Evolutionary conservation across 2,329 filamentous ascomycete genomes (phyloP), one percentile per base, ranked within the genome.

Genomic region (Elsinoe arachidis): DNA sequence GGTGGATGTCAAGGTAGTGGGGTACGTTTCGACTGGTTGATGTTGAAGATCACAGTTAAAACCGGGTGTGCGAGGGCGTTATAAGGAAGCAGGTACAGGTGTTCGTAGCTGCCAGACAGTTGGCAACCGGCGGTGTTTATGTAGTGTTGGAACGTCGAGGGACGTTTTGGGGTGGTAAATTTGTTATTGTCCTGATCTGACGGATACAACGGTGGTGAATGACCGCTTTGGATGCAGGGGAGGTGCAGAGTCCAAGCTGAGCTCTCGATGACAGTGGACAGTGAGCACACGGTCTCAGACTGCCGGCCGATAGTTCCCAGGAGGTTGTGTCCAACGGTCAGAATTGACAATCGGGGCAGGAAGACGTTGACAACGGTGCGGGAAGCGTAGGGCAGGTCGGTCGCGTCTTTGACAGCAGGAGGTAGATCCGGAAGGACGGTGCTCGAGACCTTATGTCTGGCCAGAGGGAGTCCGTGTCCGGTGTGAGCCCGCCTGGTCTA

Each of bases 21-120:
- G 33, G 43, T 56, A 56, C 54, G 54, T 56, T 56, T 56, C 54
- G 54, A 56, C 54, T 55, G 53, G 53, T 44, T 47, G 54, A 26
- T 56, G 53, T 44, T 47, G 54, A 38, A 47, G 54, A 49, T 56
- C 54, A 56, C 54, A 56, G 54, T 56, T 56, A 41, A 56, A 49
- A 55, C 53, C 53, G 53, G 37, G 53, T 33, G 53, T 55, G 54
- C 54, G 54, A 47, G 54, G 54, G 54, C 54, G 54, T 56, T 56
- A 56, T 56, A 56, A 56, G 41, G 54, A 56, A 56, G 54, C 54
- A 56, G 54, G 54, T 56, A 56, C 54, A 56, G 54, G 49, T 56
- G 54, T 56, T 56, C 54, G 39, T n/a, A 56, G 54, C 54, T 56
- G 54, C 54, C 54, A 56, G 54, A 56, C 54, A 47, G 54, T 56